Base-by-base conservation (phyloP, 805 yeast genomes). In the Pichia ethanolica region DNA sequence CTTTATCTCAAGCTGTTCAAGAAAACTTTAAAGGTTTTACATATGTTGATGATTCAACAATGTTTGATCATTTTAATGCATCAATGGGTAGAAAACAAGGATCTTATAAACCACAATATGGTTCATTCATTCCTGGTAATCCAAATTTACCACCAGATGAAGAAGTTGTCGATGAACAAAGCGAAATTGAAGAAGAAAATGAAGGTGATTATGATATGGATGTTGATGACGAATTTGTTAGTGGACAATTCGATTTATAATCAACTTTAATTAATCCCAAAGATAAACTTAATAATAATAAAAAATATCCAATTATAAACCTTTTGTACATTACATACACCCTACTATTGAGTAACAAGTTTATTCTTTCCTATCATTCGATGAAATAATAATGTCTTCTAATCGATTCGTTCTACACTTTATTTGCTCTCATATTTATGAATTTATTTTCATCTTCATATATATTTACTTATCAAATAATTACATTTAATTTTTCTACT, bases 1-100 rank as follows among this genome's bases (percentile, higher is more conserved):
- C 98, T 34, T 71, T 93, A 54, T 83, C 95, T 9, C 97, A 97
- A 4, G 96, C 95, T 0, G 82, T 91, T 60, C 99, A 93, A 70
- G 97, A 93, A 46, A 90, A 90, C 64, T 93, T 93, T 71, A 89
- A 88, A 60, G 99, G 99, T 0, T 93, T 93, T 67, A 93, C 99
- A 0, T 93, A 86, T 67, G 97, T 91, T 44, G 97, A 90, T 65
- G 97, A 87, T 54, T 84, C 95, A 28, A 79, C 95, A 33, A 82
- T 91, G 75, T 96, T 90, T 60, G 97, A 90, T 57, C 86, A 86
- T 67, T 84, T 85, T 40, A 60, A 59, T 44, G 59, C 61, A 25
- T 56, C 65, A 14, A 68, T 69, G 44, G 69, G 58, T 57, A 71
- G 62, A 62, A 60, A 58, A 60, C 36, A 5, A 8, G 75, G 53